Evolutionary conservation across 805 yeast species (phyloP).

Genomic region (Pichia sporocuriosa): DNA sequence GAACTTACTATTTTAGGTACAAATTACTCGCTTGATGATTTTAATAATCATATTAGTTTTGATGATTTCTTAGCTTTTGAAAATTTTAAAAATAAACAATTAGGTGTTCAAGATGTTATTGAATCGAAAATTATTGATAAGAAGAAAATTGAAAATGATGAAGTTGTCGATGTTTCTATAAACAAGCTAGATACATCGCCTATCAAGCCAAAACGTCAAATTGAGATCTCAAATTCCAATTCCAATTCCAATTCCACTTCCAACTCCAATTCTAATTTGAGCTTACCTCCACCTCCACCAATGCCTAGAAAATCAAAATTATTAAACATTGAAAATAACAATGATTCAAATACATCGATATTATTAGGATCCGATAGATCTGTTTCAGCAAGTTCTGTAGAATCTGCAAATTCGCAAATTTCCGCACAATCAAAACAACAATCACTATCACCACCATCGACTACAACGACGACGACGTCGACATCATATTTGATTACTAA

Average conservation of each 20-base stretch:
- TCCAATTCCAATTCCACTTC: neutral
- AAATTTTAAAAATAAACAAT: constrained; percentile 14
- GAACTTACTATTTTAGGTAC: constrained; percentile 16
- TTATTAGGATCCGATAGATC: too few relatives aligned
- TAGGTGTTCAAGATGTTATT: constrained; percentile 8
- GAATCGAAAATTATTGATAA: constrained; percentile 5
- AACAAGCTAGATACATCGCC: constrained; percentile 6
- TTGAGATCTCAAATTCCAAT: neutral
- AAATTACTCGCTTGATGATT: constrained; percentile 15
- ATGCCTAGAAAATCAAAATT: neutral
- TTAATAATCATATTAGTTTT: constrained; percentile 20
- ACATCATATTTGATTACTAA: constrained; percentile 1
- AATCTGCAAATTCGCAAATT: too few relatives aligned
- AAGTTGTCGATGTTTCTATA: constrained; percentile 5
- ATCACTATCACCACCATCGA: constrained; percentile 21
- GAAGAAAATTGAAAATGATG: too few relatives aligned
- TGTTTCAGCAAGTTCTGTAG: too few relatives aligned
- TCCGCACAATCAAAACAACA: too few relatives aligned
- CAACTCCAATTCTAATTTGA: neutral
- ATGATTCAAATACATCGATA: too few relatives aligned
- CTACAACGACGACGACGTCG: neutral
- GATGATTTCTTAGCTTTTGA: constrained; percentile 25
- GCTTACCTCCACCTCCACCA: neutral
- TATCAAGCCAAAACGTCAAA: constrained; percentile 3
- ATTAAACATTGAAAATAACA: too few relatives aligned